phyloP scores from a whole-genome alignment of 108 stramenopile genomes.

The Skeletonema grethae region DNA sequence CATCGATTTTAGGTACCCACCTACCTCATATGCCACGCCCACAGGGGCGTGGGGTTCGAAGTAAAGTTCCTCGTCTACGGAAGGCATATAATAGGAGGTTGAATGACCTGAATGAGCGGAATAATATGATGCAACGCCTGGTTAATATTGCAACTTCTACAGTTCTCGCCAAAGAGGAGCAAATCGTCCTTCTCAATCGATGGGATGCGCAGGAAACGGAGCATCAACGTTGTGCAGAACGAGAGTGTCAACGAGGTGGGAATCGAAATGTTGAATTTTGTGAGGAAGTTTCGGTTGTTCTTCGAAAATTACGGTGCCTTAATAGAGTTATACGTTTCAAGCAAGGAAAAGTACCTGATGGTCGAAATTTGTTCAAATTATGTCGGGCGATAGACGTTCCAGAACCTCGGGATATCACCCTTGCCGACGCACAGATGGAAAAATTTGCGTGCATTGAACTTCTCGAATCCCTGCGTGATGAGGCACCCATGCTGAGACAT shows the following conservation, averaged over 20 bases:
- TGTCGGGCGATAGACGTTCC: background rate
- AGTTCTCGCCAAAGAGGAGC: background rate
- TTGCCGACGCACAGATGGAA: background rate
- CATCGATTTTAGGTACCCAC: constrained; percentile 6
- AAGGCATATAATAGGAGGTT: constrained; percentile 3
- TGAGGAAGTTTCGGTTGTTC: background rate
- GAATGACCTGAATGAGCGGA: background rate
- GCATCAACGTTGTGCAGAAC: background rate
- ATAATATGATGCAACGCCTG: constrained; percentile 5
- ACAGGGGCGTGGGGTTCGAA: background rate
- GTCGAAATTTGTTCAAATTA: background rate
- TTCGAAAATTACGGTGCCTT: background rate
- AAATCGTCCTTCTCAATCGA: background rate
- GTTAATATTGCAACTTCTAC: background rate
- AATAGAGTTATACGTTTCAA: background rate
- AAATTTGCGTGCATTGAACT: background rate
- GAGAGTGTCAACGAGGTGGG: background rate
- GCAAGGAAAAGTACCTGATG: constrained; percentile 17
- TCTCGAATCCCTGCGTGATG: background rate
- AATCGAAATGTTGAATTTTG: background rate
- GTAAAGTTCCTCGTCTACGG: background rate
- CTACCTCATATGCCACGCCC: constrained; percentile 1
- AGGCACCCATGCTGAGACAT: background rate
- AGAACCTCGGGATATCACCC: background rate
- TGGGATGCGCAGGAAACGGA: background rate